Base-by-base conservation (phyloP, 257 asterid species). In the Avicennia marina region DNA sequence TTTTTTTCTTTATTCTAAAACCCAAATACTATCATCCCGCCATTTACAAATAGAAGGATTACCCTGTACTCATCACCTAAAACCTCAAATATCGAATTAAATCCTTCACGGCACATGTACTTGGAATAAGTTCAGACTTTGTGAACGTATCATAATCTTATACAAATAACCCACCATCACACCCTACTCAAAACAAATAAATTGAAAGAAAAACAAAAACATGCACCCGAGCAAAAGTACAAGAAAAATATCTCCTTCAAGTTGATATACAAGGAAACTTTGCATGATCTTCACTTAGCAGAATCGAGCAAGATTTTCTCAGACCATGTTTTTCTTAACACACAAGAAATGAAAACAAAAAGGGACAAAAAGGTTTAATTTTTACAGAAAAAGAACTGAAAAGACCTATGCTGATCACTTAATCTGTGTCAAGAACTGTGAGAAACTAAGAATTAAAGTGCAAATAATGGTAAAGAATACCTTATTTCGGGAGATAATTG, bases 401-500 rank as follows among this genome's bases (percentile, higher is more conserved):
- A 43, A 59, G 66, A 50, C 32, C 29, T 55, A 11, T 33, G 47
- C 58, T 40, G 73, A 66, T 66, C 53, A 70, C 38, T 33, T 32
- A 49, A 70, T 70, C 73, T 24, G 51, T 19, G 54, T 17, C 53
- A 19, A 20, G 40, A 1, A 15, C 13, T 41, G 18, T 6, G 17
- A 42, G 4, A 40, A 62, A 7, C 21, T 4, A 36, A 17, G 33
- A 58, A 57, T 66, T 47, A 25, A 66, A 41, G 59, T n/a, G 66
- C 58, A 39, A 21, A 62, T 16, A 34, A 26, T 55, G 31, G 56
- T 40, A 41, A 55, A 70, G 12, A 22, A 59, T 70, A 70, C 77
- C 74, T 70, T 49, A 66, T 58, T 45, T 58, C n/a, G 31, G 48
- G 56, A 70, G 73, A 68, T 64, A 58, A 73, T 25, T 60, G 45